phyloP scores from a whole-genome alignment of 2,329 filamentous ascomycete genomes.

The Massarina eburnea region DNA sequence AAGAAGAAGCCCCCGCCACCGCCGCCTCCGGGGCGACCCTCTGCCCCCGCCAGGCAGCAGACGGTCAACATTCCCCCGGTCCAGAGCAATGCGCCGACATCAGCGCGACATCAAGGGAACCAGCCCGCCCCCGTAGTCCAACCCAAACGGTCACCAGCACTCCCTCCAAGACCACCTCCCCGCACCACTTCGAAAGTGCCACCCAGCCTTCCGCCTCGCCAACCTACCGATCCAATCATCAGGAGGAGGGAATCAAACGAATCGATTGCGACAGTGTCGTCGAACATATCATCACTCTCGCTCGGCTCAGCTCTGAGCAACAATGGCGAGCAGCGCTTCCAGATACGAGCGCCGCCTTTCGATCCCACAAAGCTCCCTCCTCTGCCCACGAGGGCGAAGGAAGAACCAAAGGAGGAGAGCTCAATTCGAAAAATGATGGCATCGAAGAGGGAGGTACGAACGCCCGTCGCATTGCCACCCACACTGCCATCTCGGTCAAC shows the following conservation, averaged over 20 bases:
- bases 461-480: conserved; percentile 26
- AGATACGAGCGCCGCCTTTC: conserved; percentile 58
- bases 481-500: conserved; percentile 31
- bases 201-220: conserved; percentile 49
- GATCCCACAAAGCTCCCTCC: conserved; percentile 57
- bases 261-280: conserved; percentile 54
- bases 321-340: conserved; percentile 23
- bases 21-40: conserved; percentile 40
- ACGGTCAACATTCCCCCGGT: conserved; percentile 46
- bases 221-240: conserved; percentile 38
- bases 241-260: conserved; percentile 45
- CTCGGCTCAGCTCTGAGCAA: conserved; percentile 49
- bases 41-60: conserved; percentile 33
- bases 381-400: conserved; percentile 54
- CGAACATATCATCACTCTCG: conserved; percentile 49
- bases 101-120: conserved; percentile 41
- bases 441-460: conserved; percentile 20
- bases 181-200: conserved; percentile 45
- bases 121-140: conserved; percentile 31
- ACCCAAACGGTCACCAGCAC: conserved; percentile 29
- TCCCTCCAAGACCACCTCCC: conserved; percentile 49
- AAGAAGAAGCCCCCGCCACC: conserved; percentile 43
- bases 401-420: conserved; percentile 43
- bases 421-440: conserved; percentile 41
- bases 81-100: conserved; percentile 38